phyloP scores from a whole-genome alignment of 495 filamentous ascomycete species.

The Choiromyces venosus region DNA sequence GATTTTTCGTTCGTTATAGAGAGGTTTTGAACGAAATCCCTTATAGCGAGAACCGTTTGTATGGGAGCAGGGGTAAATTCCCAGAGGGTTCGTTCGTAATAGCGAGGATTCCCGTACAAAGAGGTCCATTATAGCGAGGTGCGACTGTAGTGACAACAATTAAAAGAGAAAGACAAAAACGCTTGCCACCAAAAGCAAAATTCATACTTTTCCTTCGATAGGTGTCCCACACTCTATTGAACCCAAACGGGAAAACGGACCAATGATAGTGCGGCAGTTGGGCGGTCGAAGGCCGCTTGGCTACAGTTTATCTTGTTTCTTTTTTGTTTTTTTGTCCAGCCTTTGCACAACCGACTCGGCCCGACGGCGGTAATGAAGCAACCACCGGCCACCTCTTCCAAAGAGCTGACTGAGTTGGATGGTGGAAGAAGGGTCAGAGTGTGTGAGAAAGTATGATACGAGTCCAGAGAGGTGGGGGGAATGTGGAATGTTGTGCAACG shows the following conservation, averaged over 20 bases:
- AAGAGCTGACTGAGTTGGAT: not conserved
- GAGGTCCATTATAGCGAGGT: no score
- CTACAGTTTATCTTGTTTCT: not conserved
- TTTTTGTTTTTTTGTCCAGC: not conserved
- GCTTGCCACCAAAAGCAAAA: constrained; percentile 1
- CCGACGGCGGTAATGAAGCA: not conserved
- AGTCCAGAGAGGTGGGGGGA: not conserved
- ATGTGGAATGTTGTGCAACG: not conserved
- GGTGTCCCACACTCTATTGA: not conserved
- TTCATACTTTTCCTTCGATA: not conserved
- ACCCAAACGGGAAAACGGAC: not conserved
- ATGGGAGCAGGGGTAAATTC: no score
- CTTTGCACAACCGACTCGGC: not conserved
- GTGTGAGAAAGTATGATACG: not conserved
- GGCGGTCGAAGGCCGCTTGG: not conserved
- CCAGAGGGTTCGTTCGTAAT: no score
- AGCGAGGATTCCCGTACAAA: no score
- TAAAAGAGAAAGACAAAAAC: not conserved
- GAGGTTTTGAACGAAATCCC: no score
- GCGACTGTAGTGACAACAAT: not conserved
- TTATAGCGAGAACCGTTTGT: no score
- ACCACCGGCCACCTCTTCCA: not conserved
- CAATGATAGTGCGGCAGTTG: not conserved
- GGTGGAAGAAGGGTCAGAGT: not conserved
- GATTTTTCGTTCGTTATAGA: no score